Percentiles rank a stretch among this genome's conserved stretches.
phyloP scores from a whole-genome alignment of 164 flowering plant genomes.

The Buxus sempervirens region DNA sequence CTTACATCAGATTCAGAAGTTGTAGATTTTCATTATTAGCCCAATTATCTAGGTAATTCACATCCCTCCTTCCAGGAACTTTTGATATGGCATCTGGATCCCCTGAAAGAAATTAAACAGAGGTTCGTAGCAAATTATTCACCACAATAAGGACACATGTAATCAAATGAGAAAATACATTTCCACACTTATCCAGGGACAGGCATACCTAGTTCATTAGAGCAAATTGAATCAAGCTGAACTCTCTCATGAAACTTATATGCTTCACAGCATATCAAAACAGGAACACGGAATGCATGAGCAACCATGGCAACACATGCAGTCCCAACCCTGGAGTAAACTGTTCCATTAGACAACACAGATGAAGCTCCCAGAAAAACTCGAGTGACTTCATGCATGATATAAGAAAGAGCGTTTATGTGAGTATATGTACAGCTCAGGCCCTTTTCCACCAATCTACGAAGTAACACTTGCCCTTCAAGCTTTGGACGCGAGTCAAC shows the following conservation, averaged over 20 bases:
- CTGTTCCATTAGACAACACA: slow-evolving; percentile 85
- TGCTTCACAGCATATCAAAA: slow-evolving; percentile 88
- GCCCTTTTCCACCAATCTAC: slow-evolving; percentile 73
- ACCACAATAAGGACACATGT: slow-evolving; percentile 2
- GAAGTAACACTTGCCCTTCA: slow-evolving; percentile 75
- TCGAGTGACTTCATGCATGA: slow-evolving; percentile 92
- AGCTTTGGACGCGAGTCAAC: slow-evolving; percentile 95
- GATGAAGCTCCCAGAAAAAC: slow-evolving; percentile 89
- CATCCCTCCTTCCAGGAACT: slow-evolving; percentile 62
- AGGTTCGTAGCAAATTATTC: background rate
- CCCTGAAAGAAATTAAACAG: slow-evolving; percentile 41
- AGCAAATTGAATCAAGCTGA: slow-evolving; percentile 95
- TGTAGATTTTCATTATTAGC: slow-evolving; percentile 57
- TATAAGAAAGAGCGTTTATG: slow-evolving; percentile 81
- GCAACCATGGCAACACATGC: slow-evolving; percentile 96
- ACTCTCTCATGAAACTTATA: slow-evolving; percentile 95
- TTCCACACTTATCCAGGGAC: background rate
- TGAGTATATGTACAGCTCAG: slow-evolving; percentile 83
- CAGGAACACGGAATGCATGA: slow-evolving; percentile 82
- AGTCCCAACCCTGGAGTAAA: slow-evolving; percentile 91
- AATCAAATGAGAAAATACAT: background rate
- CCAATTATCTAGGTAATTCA: slow-evolving; percentile 50
- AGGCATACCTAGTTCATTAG: slow-evolving; percentile 79
- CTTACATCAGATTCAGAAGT: slow-evolving; percentile 74
- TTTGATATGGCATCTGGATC: slow-evolving; percentile 73